Evolutionary conservation across 257 asterid genomes (phyloP).

Genomic region (Euphrasia confusa): DNA sequence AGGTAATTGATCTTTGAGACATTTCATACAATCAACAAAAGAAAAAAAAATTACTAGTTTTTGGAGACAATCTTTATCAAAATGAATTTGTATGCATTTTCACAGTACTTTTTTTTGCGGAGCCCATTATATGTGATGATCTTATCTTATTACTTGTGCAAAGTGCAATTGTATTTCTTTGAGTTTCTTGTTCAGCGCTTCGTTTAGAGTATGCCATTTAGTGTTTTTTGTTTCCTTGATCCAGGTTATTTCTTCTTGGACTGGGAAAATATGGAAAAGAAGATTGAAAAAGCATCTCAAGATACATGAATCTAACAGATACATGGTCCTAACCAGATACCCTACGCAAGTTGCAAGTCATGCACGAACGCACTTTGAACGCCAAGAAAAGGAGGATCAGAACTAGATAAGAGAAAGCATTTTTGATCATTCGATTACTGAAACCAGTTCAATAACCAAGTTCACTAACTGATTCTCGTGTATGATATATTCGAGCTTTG

Average conservation of each 20-base stretch:
- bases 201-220: background rate
- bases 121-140: too few species aligned
- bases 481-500: background rate
- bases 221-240: background rate
- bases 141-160: too few species aligned
- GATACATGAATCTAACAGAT: too few species aligned
- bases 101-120: too few species aligned
- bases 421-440: constrained; percentile 33
- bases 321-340: constrained; percentile 35
- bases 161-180: too few species aligned
- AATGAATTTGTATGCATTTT: too few species aligned
- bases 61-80: too few species aligned
- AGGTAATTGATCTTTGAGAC: too few species aligned
- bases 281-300: constrained; percentile 57
- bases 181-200: background rate
- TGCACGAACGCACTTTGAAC: constrained; percentile 48
- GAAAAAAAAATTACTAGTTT: too few species aligned
- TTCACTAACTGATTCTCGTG: too few species aligned
- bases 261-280: constrained; percentile 47
- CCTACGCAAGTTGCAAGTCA: constrained; percentile 54
- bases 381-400: constrained; percentile 40
- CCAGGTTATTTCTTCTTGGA: constrained; percentile 44
- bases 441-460: constrained; percentile 11
- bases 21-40: too few species aligned
- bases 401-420: constrained; percentile 43